These are phyloP conservation scores for Globisporangium canariense DNA, from an alignment of 352 stramenopile species.

Conservation along the genomic window DNA sequence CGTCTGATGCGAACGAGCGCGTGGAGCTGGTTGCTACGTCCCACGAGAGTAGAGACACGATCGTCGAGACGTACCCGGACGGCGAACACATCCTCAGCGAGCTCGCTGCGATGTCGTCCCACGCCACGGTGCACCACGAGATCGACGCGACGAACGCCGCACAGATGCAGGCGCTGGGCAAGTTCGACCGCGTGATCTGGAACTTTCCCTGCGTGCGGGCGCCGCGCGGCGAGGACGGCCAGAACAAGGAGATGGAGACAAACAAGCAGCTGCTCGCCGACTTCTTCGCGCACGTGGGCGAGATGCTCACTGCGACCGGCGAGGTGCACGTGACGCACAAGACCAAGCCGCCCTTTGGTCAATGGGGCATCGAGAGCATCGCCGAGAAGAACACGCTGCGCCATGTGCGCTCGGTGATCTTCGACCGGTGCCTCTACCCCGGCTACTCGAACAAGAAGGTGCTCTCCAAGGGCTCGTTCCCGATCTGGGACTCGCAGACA, in stretches of 20 bases:
- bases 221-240: constrained; percentile 90
- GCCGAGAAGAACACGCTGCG: constrained; percentile 40
- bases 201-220: constrained; percentile 96
- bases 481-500: constrained; percentile 94
- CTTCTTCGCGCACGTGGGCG: constrained; percentile 81
- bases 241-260: constrained; percentile 94
- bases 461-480: constrained; percentile 93
- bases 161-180: constrained; percentile 65
- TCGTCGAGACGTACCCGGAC: constrained; percentile 90
- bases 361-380: constrained; percentile 83
- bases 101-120: constrained; percentile 41
- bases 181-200: constrained; percentile 94
- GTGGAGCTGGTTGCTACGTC: constrained; percentile 87
- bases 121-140: constrained; percentile 80
- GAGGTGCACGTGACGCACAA: constrained; percentile 96
- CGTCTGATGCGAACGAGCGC: constrained; percentile 1
- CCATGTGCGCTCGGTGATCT: constrained; percentile 82
- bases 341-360: constrained; percentile 90
- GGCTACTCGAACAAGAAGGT: constrained; percentile 97
- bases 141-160: constrained; percentile 88
- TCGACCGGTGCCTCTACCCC: constrained; percentile 90
- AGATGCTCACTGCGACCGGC: constrained; percentile 52
- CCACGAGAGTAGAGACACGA: constrained; percentile 86
- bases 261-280: constrained; percentile 91
- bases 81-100: constrained; percentile 74